These are phyloP conservation scores for Auriscalpium microsporum DNA, from an alignment of 768 basidiomycete genomes.

Conservation along the genomic window DNA sequence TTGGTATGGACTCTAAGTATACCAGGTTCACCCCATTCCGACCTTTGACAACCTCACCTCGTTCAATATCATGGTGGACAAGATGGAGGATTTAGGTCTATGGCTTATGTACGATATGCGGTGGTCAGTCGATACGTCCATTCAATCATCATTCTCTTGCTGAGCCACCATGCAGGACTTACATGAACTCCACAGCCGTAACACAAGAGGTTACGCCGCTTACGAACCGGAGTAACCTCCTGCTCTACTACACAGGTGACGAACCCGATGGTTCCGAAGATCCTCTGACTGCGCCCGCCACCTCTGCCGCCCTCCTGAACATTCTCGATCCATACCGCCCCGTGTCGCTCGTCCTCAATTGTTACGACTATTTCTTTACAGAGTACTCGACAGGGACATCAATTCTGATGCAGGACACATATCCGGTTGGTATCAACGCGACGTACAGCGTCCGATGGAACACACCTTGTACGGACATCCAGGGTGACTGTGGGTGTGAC, in stretches of 20 bases:
- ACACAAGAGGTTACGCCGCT: slow-evolving; percentile 60
- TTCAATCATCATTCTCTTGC: neutral
- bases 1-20: neutral
- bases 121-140: slow-evolving; percentile 23
- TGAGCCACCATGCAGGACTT: slow-evolving; percentile 31
- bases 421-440: slow-evolving; percentile 48
- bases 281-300: slow-evolving; percentile 49
- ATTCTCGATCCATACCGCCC: slow-evolving; percentile 50
- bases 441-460: slow-evolving; percentile 54
- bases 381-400: slow-evolving; percentile 57
- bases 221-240: slow-evolving; percentile 58
- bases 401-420: slow-evolving; percentile 62
- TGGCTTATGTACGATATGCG: slow-evolving; percentile 87
- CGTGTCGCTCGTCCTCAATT: slow-evolving; percentile 46
- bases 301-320: slow-evolving; percentile 39
- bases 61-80: slow-evolving; percentile 50
- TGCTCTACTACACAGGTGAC: slow-evolving; percentile 69
- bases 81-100: slow-evolving; percentile 60
- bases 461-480: slow-evolving; percentile 54
- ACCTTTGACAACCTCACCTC: slow-evolving; percentile 51
- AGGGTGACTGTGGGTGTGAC: slow-evolving; percentile 70
- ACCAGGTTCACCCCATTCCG: slow-evolving; percentile 63
- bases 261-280: slow-evolving; percentile 65
- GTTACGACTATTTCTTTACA: slow-evolving; percentile 53
- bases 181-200: slow-evolving; percentile 56